Base-by-base conservation (phyloP, 257 asterid genomes). In the Primulina huaijiensis region DNA sequence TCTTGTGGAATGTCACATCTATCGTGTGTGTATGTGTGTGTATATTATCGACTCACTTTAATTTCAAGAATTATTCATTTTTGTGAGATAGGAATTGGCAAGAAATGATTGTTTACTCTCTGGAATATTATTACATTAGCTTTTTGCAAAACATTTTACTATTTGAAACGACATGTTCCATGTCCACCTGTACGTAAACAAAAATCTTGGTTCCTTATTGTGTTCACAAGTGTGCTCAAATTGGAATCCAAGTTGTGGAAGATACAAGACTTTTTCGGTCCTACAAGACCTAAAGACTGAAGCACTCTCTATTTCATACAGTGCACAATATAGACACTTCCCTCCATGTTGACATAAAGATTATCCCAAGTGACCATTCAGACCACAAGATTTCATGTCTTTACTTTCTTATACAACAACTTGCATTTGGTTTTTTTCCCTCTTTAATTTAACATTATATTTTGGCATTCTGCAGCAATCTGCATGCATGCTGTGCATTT, bases 241-340 rank as follows among this genome's bases (percentile, higher is more conserved):
- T 33, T 65, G 21, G 60, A 60, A 25, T 1, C 12, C 74, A 62
- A 67, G 72, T 80, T 65, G 79, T 71, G 57, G 50, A 66, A 46
- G 64, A 50, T 67, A 69, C 66, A 67, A 31, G 19, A 30, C 11
- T 38, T 38, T 50, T 53, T 69, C 66, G 72, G 79, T 73, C 75
- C 72, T 55, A 35, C 40, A 2, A 23, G 20, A 72, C 76, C 66
- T 52, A 33, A 58, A 58, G 77, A 62, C 72, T 62, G 75, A 56
- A 67, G 30, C 12, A 53, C 25, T 66, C 20, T 46, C 75, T 27
- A 62, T 62, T 62, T 38, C 59, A 70, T 60, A 19, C 66, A 68
- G 56, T 66, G 74, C 71, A 77, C 74, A 72, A 61, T 52, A 52
- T 4, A 10, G 25, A 7, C 25, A 8, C 25, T 71, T 35, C 43